Percentiles rank a stretch among this genome's conserved stretches.
phyloP scores from a whole-genome alignment of 768 basidiomycete genomes.

The Serpula lacrymans region DNA sequence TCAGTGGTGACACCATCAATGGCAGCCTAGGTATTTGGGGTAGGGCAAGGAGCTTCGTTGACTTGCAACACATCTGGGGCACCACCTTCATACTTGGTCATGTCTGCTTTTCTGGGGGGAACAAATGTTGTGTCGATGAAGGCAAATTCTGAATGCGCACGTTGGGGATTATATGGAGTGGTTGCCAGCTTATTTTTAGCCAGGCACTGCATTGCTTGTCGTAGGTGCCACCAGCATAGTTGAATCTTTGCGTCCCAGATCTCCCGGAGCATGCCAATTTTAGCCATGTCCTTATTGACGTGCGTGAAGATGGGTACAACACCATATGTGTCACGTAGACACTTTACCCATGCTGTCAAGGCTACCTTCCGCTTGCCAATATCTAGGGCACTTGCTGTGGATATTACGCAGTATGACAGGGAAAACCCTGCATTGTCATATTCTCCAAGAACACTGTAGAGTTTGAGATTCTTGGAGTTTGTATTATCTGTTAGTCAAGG shows the following conservation, averaged over 20 bases:
- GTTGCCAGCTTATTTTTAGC: conserved; percentile 10
- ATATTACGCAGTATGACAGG: conserved; percentile 18
- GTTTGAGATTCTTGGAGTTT: conserved; percentile 20
- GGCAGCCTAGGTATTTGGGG: too few species aligned
- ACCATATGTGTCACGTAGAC: conserved; percentile 7
- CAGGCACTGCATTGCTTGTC: conserved; percentile 4
- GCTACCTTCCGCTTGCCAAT: conserved; percentile 15
- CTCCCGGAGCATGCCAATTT: conserved; percentile 7
- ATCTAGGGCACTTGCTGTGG: conserved; percentile 16
- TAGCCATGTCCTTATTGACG: conserved; percentile 12
- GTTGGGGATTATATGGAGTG: conserved; percentile 4
- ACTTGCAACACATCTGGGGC: neutral
- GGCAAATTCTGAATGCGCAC: conserved; percentile 5
- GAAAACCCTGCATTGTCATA: conserved; percentile 21
- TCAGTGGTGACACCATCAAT: too few species aligned
- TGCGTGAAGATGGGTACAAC: conserved; percentile 6
- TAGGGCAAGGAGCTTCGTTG: too few species aligned
- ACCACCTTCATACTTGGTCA: too few species aligned
- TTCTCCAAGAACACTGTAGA: conserved; percentile 20
- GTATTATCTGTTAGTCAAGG: too few species aligned
- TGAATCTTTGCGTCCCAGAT: conserved; percentile 9
- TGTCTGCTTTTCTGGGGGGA: too few species aligned
- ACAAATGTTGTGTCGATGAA: too few species aligned
- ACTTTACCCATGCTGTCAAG: conserved; percentile 12
- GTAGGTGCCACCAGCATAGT: conserved; percentile 11